phyloP scores from a whole-genome alignment of 139 green algal genomes.

The Chlamydomonas eustigma region DNA sequence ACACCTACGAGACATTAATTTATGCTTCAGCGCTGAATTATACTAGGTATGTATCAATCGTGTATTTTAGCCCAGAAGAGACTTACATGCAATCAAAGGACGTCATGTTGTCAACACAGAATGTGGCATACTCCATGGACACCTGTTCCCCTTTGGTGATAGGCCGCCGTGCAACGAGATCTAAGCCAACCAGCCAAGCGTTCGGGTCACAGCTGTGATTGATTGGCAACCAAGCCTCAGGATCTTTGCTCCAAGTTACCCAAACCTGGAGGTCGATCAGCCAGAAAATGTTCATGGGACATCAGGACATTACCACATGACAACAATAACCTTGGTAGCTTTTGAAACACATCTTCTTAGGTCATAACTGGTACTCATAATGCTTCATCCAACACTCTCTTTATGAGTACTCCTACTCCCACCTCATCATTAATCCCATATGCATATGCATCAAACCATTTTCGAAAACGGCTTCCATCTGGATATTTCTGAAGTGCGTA shows the following conservation, averaged over 20 bases:
- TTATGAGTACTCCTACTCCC: too few relatives aligned
- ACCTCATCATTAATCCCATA: slow-evolving; percentile 28
- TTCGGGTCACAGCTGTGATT: slow-evolving; percentile 36
- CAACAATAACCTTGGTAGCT: too few relatives aligned
- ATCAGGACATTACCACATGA: too few relatives aligned
- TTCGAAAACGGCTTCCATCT: background rate
- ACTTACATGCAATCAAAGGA: slow-evolving; percentile 27
- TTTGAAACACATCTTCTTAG: too few relatives aligned
- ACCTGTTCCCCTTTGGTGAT: slow-evolving; percentile 20
- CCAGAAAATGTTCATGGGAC: too few relatives aligned
- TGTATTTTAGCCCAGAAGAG: too few relatives aligned
- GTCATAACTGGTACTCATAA: too few relatives aligned
- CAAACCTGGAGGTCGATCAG: too few relatives aligned
- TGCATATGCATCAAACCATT: slow-evolving; percentile 26
- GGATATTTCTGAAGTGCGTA: slow-evolving; percentile 11
- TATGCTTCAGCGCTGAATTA: too few relatives aligned
- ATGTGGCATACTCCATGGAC: slow-evolving; percentile 22
- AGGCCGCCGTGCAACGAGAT: slow-evolving; percentile 25
- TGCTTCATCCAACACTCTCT: too few relatives aligned
- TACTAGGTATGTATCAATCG: too few relatives aligned
- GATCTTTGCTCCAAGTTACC: slow-evolving; percentile 27
- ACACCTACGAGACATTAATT: too few relatives aligned
- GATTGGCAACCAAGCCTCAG: slow-evolving; percentile 20
- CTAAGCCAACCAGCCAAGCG: slow-evolving; percentile 19
- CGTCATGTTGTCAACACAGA: slow-evolving; percentile 14